A percentile compares a stretch with the other conserved stretches of the same genome.
Evolutionary conservation across 2,329 filamentous ascomycete species (phyloP).

Genomic region (Cryphonectria carpinicola): DNA sequence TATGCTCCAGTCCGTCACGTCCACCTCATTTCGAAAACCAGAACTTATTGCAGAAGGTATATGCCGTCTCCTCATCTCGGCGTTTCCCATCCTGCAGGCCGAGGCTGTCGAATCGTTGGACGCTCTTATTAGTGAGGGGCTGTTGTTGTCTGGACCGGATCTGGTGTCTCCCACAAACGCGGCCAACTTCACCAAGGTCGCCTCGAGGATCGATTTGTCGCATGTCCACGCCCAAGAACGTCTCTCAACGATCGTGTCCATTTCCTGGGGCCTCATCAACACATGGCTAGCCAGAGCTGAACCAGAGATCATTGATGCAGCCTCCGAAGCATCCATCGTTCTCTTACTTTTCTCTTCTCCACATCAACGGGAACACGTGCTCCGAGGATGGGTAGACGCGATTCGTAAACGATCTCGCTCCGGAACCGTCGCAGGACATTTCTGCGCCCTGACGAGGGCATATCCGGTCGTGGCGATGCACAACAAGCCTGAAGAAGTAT

Average conservation of each 20-base stretch:
- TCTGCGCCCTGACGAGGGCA: slow-evolving; percentile 56
- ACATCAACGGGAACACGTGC: slow-evolving; percentile 41
- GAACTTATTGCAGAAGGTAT: slow-evolving; percentile 68
- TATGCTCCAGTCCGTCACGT: slow-evolving; percentile 48
- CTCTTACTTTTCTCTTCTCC: slow-evolving; percentile 50
- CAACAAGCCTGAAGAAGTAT: slow-evolving; percentile 3
- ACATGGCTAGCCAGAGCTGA: slow-evolving; percentile 56
- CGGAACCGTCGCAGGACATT: slow-evolving; percentile 53
- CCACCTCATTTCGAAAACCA: slow-evolving; percentile 57
- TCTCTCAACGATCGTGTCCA: background rate
- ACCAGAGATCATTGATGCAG: slow-evolving; percentile 51
- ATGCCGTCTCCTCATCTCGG: slow-evolving; percentile 60
- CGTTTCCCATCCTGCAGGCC: slow-evolving; percentile 52
- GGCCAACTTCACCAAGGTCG: background rate
- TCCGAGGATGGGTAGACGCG: slow-evolving; percentile 52
- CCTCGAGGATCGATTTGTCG: slow-evolving; percentile 7
- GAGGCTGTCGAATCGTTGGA: slow-evolving; percentile 32
- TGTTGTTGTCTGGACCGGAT: slow-evolving; percentile 36
- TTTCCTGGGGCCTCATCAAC: slow-evolving; percentile 42
- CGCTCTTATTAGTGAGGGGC: background rate
- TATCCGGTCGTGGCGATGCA: slow-evolving; percentile 44
- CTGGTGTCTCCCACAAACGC: slow-evolving; percentile 10
- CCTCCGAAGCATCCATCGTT: slow-evolving; percentile 55
- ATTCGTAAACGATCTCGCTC: slow-evolving; percentile 42
- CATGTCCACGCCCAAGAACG: slow-evolving; percentile 3